Percentiles rank a stretch among this genome's conserved stretches.
Evolutionary conservation across 225 moss, liverwort and hornwort species (phyloP).

Genomic region (Polytrichum commune): DNA sequence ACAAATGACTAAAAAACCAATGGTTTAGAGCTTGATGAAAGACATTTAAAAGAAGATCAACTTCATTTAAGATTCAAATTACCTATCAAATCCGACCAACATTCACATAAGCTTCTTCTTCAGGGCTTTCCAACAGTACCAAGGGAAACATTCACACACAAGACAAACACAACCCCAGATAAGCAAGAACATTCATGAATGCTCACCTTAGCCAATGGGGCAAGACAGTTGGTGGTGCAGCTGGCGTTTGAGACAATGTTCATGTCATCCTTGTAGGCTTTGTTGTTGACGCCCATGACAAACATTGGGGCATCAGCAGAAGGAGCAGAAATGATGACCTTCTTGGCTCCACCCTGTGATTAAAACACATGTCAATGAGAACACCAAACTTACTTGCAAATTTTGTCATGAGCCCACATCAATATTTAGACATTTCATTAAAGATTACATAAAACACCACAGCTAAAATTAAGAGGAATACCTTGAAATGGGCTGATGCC

Average conservation of each 20-base stretch:
- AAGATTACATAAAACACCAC: neutral
- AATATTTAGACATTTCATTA: neutral
- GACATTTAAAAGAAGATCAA: no score
- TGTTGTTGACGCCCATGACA: slow-evolving; percentile 85
- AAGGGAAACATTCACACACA: no score
- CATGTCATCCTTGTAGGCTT: slow-evolving; percentile 62
- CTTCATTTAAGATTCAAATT: no score
- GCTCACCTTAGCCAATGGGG: slow-evolving; percentile 82
- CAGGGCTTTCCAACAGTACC: no score
- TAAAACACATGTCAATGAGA: neutral
- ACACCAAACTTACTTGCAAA: neutral
- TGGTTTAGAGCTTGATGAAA: no score
- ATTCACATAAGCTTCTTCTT: no score
- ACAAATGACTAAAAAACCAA: no score
- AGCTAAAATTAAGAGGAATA: neutral
- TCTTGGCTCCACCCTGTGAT: slow-evolving; percentile 79
- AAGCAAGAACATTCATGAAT: no score
- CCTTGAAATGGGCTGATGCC: slow-evolving; percentile 74
- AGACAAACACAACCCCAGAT: no score
- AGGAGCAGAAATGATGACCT: slow-evolving; percentile 90
- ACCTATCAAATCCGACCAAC: no score
- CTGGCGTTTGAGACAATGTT: slow-evolving; percentile 92
- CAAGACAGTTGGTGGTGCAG: slow-evolving; percentile 96
- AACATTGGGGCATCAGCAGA: slow-evolving; percentile 98
- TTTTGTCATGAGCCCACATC: neutral